Evolutionary conservation across 148 eudicot species (phyloP).

Genomic region (Hydrangea macrophylla): DNA sequence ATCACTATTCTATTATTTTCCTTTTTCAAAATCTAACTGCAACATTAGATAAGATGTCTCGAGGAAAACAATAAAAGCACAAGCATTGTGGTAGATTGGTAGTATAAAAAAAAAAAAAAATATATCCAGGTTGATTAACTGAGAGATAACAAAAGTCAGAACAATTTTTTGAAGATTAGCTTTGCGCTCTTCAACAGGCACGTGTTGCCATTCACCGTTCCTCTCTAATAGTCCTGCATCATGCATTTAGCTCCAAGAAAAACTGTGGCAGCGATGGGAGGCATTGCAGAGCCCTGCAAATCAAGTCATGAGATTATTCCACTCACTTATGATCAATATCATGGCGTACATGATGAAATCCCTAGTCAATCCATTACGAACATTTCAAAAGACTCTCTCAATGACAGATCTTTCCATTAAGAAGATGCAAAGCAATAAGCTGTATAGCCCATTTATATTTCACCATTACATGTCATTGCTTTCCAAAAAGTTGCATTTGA

Average conservation of each 20-base stretch:
- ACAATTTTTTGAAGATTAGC: constrained; percentile 72
- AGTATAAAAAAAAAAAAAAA: background rate
- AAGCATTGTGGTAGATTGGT: background rate
- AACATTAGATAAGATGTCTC: background rate
- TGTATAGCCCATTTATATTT: background rate
- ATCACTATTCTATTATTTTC: too few species aligned
- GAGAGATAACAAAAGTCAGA: constrained; percentile 16
- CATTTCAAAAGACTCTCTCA: background rate
- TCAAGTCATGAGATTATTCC: background rate
- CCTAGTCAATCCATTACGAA: background rate
- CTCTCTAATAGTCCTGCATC: constrained; percentile 85
- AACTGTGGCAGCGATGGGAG: constrained; percentile 68
- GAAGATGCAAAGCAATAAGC: background rate
- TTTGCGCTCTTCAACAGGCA: constrained; percentile 77
- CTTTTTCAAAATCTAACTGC: background rate
- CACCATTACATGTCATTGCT: background rate
- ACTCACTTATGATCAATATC: background rate
- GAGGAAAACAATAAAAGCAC: background rate
- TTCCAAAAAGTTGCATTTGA: background rate
- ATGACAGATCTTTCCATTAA: background rate
- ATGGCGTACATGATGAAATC: background rate
- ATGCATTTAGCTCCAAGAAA: constrained; percentile 97
- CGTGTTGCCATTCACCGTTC: constrained; percentile 70
- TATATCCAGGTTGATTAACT: background rate
- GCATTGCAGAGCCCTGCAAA: constrained; percentile 42